Evolutionary conservation across 345 rosid genomes (phyloP).

Genomic region (Eucalyptus erythrocorys): DNA sequence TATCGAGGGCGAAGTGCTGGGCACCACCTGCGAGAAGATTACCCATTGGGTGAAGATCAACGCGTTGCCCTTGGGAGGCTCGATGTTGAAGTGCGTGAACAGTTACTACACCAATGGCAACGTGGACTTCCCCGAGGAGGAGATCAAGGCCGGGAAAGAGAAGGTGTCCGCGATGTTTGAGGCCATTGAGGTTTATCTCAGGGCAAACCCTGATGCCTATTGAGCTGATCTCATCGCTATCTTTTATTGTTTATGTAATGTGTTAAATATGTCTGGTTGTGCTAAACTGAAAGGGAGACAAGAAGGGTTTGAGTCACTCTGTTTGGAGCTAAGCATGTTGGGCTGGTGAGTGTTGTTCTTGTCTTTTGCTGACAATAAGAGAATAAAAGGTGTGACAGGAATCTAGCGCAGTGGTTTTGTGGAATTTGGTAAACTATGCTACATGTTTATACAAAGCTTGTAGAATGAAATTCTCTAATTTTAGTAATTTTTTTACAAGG

Average conservation of each 20-base stretch:
- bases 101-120: too few relatives aligned
- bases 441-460: background rate
- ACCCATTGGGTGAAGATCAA: background rate
- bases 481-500: background rate
- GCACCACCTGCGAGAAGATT: too few relatives aligned
- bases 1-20: constrained; percentile 8
- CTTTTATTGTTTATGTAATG: background rate
- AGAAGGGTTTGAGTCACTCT: background rate
- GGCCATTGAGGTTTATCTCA: constrained; percentile 7
- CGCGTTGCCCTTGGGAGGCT: too few relatives aligned
- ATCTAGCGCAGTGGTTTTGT: background rate
- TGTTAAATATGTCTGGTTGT: background rate
- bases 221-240: background rate
- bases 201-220: too few relatives aligned
- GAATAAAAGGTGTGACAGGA: background rate
- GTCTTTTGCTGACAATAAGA: background rate
- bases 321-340: background rate
- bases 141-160: too few relatives aligned
- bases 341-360: background rate
- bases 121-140: too few relatives aligned
- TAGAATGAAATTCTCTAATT: background rate
- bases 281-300: background rate
- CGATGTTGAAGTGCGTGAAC: too few relatives aligned
- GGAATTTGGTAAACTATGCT: background rate
- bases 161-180: background rate